Evolutionary conservation across 257 asterid species (phyloP).

Genomic region (Plantago major): DNA sequence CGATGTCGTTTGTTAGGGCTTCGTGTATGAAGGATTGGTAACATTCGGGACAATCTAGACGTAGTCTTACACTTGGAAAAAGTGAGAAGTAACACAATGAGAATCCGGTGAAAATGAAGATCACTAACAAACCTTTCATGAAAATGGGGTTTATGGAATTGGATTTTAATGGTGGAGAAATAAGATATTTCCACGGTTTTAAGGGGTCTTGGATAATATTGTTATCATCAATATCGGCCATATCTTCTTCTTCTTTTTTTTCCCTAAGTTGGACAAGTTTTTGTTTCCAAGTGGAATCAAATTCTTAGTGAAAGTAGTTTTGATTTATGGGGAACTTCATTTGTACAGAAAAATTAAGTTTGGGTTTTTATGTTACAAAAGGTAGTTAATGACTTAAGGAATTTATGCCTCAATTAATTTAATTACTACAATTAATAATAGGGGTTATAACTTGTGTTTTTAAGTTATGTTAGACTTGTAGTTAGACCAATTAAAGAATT

Average conservation of each 20-base stretch:
- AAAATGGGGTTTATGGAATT: constrained; percentile 20
- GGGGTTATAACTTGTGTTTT: background rate
- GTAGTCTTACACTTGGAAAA: constrained; percentile 28
- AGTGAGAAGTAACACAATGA: constrained; percentile 38
- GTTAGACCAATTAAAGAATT: constrained; percentile 17
- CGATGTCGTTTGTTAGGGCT: background rate
- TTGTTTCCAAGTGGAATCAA: background rate
- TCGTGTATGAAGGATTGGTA: constrained; percentile 1
- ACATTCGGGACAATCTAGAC: constrained; percentile 27
- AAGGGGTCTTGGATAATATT: constrained; percentile 19
- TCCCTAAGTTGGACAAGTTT: background rate
- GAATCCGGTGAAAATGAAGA: constrained; percentile 32
- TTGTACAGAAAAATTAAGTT: background rate
- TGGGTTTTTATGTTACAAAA: background rate
- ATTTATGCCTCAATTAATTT: constrained; percentile 1
- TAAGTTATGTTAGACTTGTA: background rate
- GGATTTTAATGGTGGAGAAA: constrained; percentile 11
- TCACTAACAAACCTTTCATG: constrained; percentile 38
- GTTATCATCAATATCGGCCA: constrained; percentile 10
- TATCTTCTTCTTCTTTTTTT: background rate
- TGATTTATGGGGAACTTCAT: background rate
- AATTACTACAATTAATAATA: constrained; percentile 1
- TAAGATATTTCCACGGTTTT: constrained; percentile 34
- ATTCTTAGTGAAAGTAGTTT: background rate
- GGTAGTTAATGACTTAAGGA: background rate